Percentiles rank a stretch among this genome's conserved stretches.
Evolutionary conservation across 805 yeast genomes (phyloP).

Genomic region (Yamadazyma phyllophila): DNA sequence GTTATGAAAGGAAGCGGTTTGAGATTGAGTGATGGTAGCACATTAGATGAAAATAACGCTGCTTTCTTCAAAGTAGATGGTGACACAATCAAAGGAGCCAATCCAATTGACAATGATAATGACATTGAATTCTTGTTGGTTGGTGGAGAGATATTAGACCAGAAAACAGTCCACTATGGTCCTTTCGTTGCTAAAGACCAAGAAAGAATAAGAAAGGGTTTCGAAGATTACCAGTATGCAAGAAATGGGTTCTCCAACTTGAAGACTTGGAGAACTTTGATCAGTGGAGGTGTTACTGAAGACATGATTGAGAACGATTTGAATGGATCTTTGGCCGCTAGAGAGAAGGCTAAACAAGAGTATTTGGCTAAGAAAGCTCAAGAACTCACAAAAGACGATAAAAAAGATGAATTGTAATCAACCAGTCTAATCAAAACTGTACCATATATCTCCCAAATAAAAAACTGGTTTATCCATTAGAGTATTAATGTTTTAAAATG

Average conservation of each 20-base stretch:
- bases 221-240: slow-evolving; percentile 67
- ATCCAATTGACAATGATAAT: slow-evolving; percentile 39
- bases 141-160: slow-evolving; percentile 74
- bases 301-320: slow-evolving; percentile 41
- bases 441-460: no score
- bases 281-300: slow-evolving; percentile 41
- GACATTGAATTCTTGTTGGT: slow-evolving; percentile 65
- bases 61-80: slow-evolving; percentile 73
- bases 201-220: slow-evolving; percentile 66
- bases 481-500: neutral
- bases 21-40: slow-evolving; percentile 42
- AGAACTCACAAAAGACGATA: neutral
- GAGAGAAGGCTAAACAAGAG: slow-evolving; percentile 22
- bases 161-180: slow-evolving; percentile 80
- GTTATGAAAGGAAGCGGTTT: slow-evolving; percentile 58
- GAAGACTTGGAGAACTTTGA: slow-evolving; percentile 54
- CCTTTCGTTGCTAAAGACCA: slow-evolving; percentile 81
- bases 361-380: slow-evolving; percentile 9
- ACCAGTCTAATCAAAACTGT: no score
- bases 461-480: neutral
- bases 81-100: slow-evolving; percentile 51
- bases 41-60: slow-evolving; percentile 45
- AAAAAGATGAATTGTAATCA: slow-evolving; percentile 7
- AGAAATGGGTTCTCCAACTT: slow-evolving; percentile 70
- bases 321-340: slow-evolving; percentile 30